A percentile compares a stretch with the other conserved stretches of the same genome.
Evolutionary conservation across 2,329 filamentous ascomycete genomes (phyloP).

Genomic region (Stachybotrys echinatus): DNA sequence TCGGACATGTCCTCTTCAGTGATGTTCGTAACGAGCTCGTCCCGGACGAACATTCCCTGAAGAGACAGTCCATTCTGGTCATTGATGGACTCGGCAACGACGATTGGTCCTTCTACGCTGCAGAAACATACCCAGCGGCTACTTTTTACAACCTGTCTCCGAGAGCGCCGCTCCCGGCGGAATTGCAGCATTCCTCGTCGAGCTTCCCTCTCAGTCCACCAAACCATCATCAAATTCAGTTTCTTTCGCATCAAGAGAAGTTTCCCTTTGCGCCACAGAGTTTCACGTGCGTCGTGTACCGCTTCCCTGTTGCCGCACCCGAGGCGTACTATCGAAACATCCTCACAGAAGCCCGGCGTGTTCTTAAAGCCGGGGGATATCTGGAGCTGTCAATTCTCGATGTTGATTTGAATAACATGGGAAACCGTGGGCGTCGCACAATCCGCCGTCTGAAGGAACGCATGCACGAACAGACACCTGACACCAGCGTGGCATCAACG

Average conservation of each 20-base stretch:
- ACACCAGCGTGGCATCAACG: constrained; percentile 55
- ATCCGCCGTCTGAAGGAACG: constrained; percentile 68
- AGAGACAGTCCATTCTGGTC: constrained; percentile 63
- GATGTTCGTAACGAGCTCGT: constrained; percentile 68
- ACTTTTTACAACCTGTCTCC: constrained; percentile 74
- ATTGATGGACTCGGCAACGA: constrained; percentile 82
- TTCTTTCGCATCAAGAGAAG: constrained; percentile 54
- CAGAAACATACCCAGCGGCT: constrained; percentile 69
- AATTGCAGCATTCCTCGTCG: constrained; percentile 33
- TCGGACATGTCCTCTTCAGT: constrained; percentile 78
- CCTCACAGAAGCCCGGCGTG: constrained; percentile 69
- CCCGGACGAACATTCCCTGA: constrained; percentile 24
- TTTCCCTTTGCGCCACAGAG: constrained; percentile 74
- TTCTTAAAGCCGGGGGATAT: constrained; percentile 71
- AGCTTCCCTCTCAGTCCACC: constrained; percentile 52
- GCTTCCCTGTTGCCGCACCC: constrained; percentile 67
- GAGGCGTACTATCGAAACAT: constrained; percentile 66
- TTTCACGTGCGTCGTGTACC: constrained; percentile 70
- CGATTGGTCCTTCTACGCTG: constrained; percentile 84
- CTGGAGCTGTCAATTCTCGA: constrained; percentile 77
- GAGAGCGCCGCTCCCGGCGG: constrained; percentile 43
- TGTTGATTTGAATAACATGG: constrained; percentile 79
- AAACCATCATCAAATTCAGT: constrained; percentile 73
- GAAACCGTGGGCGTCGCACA: constrained; percentile 61
- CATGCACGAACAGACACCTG: constrained; percentile 55